Conservation (phyloP, 1,284 basidiomycete species). For the Cutaneotrichosporon cutaneum region DNA sequence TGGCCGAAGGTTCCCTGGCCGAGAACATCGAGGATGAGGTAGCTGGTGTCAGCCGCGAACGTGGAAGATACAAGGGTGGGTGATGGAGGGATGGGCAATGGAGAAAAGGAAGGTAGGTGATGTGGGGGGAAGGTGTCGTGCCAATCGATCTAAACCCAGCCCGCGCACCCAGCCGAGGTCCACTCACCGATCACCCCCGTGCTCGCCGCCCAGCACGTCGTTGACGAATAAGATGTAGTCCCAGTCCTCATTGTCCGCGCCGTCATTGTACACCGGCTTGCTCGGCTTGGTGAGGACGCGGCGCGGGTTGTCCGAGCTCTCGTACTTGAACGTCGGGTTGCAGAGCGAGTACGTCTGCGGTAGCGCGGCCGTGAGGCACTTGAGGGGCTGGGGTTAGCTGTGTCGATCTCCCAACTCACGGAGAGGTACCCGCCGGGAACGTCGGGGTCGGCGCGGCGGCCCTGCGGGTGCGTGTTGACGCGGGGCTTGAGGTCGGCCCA, state of each 20-base stretch:
- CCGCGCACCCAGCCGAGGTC: background rate
- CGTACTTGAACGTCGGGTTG: conserved; percentile 89
- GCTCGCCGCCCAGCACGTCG: conserved; percentile 86
- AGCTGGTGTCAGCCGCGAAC: conserved; percentile 46
- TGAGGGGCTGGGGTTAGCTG: conserved; percentile 64
- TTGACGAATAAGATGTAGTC: conserved; percentile 98
- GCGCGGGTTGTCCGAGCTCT: conserved; percentile 85
- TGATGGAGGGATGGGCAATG: background rate
- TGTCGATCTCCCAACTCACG: conserved; percentile 32
- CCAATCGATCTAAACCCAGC: too few relatives aligned
- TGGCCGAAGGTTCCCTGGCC: conserved; percentile 99
- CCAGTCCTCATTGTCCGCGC: conserved; percentile 94
- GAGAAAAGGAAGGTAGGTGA: background rate
- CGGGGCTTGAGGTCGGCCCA: conserved; percentile 42
- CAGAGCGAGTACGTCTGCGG: conserved; percentile 87
- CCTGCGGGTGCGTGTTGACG: conserved; percentile 36
- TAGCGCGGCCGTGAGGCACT: conserved; percentile 80
- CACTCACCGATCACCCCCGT: conserved; percentile 69
- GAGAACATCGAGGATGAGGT: conserved; percentile 94
- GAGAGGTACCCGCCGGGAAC: conserved; percentile 47
- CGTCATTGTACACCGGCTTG: conserved; percentile 89
- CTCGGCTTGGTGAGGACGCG: conserved; percentile 93
- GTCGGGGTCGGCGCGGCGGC: conserved; percentile 48
- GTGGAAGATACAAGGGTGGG: background rate
- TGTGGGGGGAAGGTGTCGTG: too few relatives aligned